Percentiles rank a stretch among this genome's conserved stretches.
Evolutionary conservation across 2,329 filamentous ascomycete genomes (phyloP).

Genomic region (Pseudogymnoascus sp.): DNA sequence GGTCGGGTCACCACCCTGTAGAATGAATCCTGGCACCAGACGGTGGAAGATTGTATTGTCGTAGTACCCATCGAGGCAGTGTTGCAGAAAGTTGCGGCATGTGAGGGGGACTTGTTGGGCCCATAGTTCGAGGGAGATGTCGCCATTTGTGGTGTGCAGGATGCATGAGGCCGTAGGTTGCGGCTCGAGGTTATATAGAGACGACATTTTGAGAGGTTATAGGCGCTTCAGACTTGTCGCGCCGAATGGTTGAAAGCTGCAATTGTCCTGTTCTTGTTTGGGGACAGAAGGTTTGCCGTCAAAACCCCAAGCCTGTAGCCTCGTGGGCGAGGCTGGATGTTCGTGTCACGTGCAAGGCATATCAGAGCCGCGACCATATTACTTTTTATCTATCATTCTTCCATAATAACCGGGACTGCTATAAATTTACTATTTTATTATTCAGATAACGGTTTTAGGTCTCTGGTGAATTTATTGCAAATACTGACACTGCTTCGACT

Average conservation of each 20-base stretch:
- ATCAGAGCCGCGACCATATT: not conserved
- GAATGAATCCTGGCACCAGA: constrained; percentile 80
- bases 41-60: constrained; percentile 90
- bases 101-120: constrained; percentile 88
- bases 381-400: not conserved
- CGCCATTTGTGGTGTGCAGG: constrained; percentile 81
- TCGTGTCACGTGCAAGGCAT: not conserved
- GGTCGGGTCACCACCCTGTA: constrained; percentile 92
- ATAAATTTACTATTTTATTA: not conserved
- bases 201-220: constrained; percentile 55
- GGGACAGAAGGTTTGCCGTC: not conserved
- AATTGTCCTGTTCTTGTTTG: not conserved
- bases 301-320: constrained; percentile 3
- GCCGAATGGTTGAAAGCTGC: not conserved
- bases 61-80: constrained; percentile 93
- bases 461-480: not conserved
- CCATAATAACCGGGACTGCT: not conserved
- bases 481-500: not conserved
- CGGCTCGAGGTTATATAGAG: constrained; percentile 89
- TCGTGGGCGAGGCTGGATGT: not conserved
- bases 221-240: not conserved
- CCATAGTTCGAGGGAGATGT: constrained; percentile 87
- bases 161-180: constrained; percentile 88
- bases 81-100: constrained; percentile 91
- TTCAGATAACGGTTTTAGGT: not conserved